Evolutionary conservation across 345 rosid genomes (phyloP).

Genomic region (Cardiospermum halicacabum): DNA sequence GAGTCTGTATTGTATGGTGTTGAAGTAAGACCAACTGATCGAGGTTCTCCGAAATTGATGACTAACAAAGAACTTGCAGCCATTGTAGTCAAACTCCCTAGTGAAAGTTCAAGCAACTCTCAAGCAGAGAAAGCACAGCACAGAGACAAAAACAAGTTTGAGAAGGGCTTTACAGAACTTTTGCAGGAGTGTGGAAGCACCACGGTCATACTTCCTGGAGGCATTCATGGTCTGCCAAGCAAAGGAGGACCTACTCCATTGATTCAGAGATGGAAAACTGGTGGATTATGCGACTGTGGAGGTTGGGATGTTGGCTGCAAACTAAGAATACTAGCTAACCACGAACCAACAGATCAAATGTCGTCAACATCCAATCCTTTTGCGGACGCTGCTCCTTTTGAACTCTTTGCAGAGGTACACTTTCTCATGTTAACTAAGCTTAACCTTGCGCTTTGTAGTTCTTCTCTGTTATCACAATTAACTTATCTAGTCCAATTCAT

Average conservation of each 20-base stretch:
- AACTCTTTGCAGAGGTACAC: constrained; percentile 58
- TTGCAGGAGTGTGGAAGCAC: constrained; percentile 20
- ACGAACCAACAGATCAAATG: constrained; percentile 18
- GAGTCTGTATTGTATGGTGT: constrained; percentile 61
- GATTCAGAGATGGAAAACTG: constrained; percentile 66
- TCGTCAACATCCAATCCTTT: constrained; percentile 19
- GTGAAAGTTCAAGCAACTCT: constrained; percentile 20
- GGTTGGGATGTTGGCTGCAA: constrained; percentile 98
- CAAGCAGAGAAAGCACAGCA: constrained; percentile 7
- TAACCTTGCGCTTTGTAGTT: neutral
- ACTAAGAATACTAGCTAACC: constrained; percentile 42
- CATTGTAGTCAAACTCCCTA: constrained; percentile 33
- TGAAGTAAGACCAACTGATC: constrained; percentile 36
- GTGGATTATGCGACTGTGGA: constrained; percentile 89
- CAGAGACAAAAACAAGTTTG: constrained; percentile 12
- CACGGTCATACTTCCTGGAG: constrained; percentile 71
- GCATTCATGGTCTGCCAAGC: constrained; percentile 62
- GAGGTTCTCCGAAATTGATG: constrained; percentile 22
- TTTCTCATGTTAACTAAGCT: neutral
- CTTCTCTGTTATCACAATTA: constrained; percentile 1
- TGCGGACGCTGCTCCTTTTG: constrained; percentile 28
- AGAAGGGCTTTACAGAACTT: constrained; percentile 16
- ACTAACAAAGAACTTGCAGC: constrained; percentile 66
- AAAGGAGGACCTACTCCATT: constrained; percentile 59
- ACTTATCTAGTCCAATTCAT: neutral